phyloP scores from a whole-genome alignment of 2,329 filamentous ascomycete species.

The Penicillium oxalicum region DNA sequence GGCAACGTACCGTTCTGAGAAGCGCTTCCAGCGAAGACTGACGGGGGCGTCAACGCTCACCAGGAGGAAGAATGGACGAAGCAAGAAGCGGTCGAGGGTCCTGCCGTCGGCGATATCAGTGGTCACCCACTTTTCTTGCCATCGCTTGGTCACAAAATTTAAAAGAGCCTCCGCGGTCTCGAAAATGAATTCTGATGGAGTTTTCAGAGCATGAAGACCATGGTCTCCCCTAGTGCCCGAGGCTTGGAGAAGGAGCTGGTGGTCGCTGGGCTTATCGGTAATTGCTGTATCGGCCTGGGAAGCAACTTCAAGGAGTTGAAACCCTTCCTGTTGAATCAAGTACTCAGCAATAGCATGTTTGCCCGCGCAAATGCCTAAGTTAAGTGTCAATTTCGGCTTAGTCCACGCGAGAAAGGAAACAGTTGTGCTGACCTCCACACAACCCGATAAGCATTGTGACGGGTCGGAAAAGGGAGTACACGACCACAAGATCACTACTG shows the following conservation, averaged over 20 bases:
- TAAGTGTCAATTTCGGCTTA: conserved; percentile 12
- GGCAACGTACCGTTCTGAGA: conserved; percentile 50
- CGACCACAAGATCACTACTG: not conserved
- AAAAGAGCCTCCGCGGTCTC: conserved; percentile 61
- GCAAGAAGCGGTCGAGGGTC: conserved; percentile 67
- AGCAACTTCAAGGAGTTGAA: conserved; percentile 63
- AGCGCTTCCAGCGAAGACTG: conserved; percentile 74
- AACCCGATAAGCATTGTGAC: conserved; percentile 47
- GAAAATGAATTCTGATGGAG: conserved; percentile 44
- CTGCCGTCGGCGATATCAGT: conserved; percentile 71
- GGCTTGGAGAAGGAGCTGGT: conserved; percentile 22
- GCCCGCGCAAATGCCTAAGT: conserved; percentile 78
- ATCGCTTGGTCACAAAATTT: conserved; percentile 77
- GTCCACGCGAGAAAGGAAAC: not conserved
- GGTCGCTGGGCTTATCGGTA: conserved; percentile 22
- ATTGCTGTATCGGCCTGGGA: conserved; percentile 20
- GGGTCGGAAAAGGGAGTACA: not conserved
- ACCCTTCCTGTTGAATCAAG: conserved; percentile 75
- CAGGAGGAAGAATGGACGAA: conserved; percentile 86
- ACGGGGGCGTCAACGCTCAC: conserved; percentile 88
- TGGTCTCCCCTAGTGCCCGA: conserved; percentile 17
- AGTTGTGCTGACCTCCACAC: conserved; percentile 41
- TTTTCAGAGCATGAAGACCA: conserved; percentile 12
- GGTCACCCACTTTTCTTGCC: conserved; percentile 79
- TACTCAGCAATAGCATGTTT: conserved; percentile 87